Conservation (phyloP, 2,329 filamentous ascomycete species). For the Xenosphaeropsis pyriputrescens region DNA sequence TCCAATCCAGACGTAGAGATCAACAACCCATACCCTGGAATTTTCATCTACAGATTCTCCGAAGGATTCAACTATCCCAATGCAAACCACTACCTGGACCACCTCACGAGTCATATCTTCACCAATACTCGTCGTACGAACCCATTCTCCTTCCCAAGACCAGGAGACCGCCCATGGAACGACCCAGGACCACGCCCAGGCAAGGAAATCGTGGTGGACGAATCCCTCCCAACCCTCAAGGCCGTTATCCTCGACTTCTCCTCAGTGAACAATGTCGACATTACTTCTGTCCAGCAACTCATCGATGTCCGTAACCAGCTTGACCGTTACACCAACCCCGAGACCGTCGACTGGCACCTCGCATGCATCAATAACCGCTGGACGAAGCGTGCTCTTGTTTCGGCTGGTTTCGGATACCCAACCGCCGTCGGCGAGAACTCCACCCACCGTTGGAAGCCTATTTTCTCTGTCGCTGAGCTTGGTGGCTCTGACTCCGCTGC, state of each 20-base stretch:
- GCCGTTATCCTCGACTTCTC: constrained; percentile 92
- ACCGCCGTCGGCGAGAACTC: constrained; percentile 33
- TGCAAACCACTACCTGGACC: constrained; percentile 75
- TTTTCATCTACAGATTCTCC: constrained; percentile 91
- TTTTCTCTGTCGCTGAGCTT: constrained; percentile 85
- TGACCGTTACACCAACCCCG: constrained; percentile 68
- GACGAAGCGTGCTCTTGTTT: constrained; percentile 80
- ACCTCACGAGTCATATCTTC: constrained; percentile 55
- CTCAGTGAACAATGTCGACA: constrained; percentile 84
- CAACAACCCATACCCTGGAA: constrained; percentile 72
- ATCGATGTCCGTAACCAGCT: constrained; percentile 93
- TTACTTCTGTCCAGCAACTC: constrained; percentile 81
- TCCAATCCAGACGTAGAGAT: constrained; percentile 74
- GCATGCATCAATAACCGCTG: constrained; percentile 88
- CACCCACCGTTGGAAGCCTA: constrained; percentile 73
- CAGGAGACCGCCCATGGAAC: constrained; percentile 85
- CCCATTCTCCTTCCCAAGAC: constrained; percentile 43
- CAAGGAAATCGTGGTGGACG: constrained; percentile 29
- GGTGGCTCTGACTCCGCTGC: constrained; percentile 58
- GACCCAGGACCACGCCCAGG: constrained; percentile 61
- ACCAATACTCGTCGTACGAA: constrained; percentile 64
- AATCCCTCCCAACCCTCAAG: constrained; percentile 53
- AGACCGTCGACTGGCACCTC: constrained; percentile 87
- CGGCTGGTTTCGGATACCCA: constrained; percentile 81
- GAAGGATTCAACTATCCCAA: constrained; percentile 97